phyloP scores from a whole-genome alignment of 345 rosid genomes.

The Pistacia atlantica region DNA sequence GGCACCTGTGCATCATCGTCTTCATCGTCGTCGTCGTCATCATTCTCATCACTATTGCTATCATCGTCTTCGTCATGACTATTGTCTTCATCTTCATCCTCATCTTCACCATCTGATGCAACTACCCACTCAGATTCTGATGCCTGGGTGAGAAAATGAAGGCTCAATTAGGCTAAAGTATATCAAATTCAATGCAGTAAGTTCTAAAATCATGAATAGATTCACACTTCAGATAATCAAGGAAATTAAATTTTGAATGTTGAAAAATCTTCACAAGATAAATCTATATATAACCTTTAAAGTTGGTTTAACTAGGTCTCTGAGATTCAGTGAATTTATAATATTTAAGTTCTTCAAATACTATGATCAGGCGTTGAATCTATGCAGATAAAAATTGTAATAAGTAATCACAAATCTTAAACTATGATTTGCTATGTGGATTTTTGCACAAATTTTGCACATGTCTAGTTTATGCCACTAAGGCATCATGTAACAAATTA shows the following conservation, averaged over 20 bases:
- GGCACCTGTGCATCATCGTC: conserved; percentile 50
- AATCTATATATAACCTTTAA: not conserved
- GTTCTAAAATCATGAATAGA: conserved; percentile 9
- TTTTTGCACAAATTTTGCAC: not conserved
- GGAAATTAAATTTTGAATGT: not conserved
- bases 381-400: not conserved
- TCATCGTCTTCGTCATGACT: conserved; percentile 59
- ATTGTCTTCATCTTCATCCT: conserved; percentile 64
- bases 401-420: not conserved
- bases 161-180: conserved; percentile 7
- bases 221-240: conserved; percentile 5
- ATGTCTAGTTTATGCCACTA: not conserved
- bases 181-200: conserved; percentile 10
- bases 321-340: not conserved
- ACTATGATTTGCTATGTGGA: not conserved
- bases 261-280: not conserved
- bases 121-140: conserved; percentile 93
- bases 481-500: not conserved
- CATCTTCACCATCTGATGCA: conserved; percentile 85
- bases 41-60: conserved; percentile 54
- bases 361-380: not conserved
- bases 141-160: conserved; percentile 46
- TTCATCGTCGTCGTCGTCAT: conserved; percentile 37
- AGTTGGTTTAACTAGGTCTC: not conserved
- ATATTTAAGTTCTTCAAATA: not conserved